A percentile compares a stretch with the other conserved stretches of the same genome.
phyloP scores from a whole-genome alignment of 192 early-diverging fungal genomes.

The Pilaira anomala region DNA sequence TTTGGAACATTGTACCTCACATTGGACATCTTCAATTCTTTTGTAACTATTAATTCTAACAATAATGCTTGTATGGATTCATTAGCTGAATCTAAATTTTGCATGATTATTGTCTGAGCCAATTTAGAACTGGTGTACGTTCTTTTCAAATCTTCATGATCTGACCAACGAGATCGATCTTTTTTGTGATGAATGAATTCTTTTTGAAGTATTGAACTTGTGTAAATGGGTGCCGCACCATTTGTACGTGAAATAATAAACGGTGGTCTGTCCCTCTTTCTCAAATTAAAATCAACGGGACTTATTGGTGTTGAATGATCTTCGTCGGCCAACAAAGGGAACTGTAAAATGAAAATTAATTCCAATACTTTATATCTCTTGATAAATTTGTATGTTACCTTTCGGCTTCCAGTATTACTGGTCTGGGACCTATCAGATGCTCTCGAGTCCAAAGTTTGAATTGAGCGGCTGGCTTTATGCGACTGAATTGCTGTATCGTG shows the following conservation, averaged over 20 bases:
- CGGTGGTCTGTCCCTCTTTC: conserved; percentile 10
- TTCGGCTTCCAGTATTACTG: background rate
- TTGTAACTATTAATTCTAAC: conserved; percentile 28
- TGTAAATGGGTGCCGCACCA: background rate
- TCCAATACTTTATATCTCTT: background rate
- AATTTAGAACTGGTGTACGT: conserved; percentile 6
- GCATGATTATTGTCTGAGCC: conserved; percentile 20
- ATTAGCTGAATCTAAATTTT: conserved; percentile 20
- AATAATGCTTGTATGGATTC: conserved; percentile 25
- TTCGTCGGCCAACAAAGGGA: too few relatives aligned
- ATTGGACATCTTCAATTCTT: conserved; percentile 25
- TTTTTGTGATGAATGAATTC: conserved; percentile 2
- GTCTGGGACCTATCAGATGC: conserved; percentile 4
- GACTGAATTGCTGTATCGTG: background rate
- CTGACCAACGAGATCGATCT: background rate
- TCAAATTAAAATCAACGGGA: conserved; percentile 33
- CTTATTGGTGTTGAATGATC: conserved; percentile 15
- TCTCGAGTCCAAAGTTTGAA: conserved; percentile 4
- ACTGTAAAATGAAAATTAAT: too few relatives aligned
- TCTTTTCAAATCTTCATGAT: conserved; percentile 14
- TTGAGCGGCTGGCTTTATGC: conserved; percentile 10
- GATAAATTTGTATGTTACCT: background rate
- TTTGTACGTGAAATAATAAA: conserved; percentile 1
- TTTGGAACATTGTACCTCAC: conserved; percentile 28
- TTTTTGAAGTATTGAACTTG: conserved; percentile 6